Evolutionary conservation across 2,329 filamentous ascomycete genomes (phyloP), one percentile per base, ranked within the genome.

Genomic region (Elsinoe arachidis): DNA sequence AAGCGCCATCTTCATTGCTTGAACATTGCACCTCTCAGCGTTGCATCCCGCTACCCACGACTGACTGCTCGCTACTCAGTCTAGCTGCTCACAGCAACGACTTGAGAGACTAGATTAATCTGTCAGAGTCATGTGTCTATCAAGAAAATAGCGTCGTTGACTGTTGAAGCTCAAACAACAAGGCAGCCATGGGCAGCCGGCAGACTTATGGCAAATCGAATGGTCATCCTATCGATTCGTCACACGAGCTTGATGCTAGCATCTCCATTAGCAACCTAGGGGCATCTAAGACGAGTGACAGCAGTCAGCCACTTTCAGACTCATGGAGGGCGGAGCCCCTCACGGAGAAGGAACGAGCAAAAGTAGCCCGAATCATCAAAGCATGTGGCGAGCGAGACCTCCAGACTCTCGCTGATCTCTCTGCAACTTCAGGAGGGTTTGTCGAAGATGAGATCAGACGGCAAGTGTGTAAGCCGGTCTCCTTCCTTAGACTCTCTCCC

Each of bases 381-480:
- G 76, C 76, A 33, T 78, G 76, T 63, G 61, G 66, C 10, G 64
- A 69, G 57, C 62, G 63, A 39, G 68, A 78, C 61, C 63, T 76
- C 55, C 60, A 66, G n/a, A 63, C 68, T 43, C 66, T 80, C 33
- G 64, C 69, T 35, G 61, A 65, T 6, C 69, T 78, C 15, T 75
- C 77, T 3, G 73, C 72, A n/a, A 70, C 70, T 51, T 57, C 66
- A 49, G 68, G 70, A 51, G 78, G 78, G 55, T 68, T 80, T 35
- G 63, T 80, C 46, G 71, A 73, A 62, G 78, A 80, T 63, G 65
- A 69, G 37, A 71, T 93, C 61, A 85, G 91, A 63, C 80, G 81
- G 66, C 74, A 77, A 70, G 90, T 88, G 63, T 96, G 92, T 95
- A 81, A 73, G 88, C 63, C 52, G 43, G 33, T 55, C 34, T 57